Evolutionary conservation across 2,329 filamentous ascomycete species (phyloP), one percentile per base, ranked within the genome.

Genomic region (Epichloe typhina): DNA sequence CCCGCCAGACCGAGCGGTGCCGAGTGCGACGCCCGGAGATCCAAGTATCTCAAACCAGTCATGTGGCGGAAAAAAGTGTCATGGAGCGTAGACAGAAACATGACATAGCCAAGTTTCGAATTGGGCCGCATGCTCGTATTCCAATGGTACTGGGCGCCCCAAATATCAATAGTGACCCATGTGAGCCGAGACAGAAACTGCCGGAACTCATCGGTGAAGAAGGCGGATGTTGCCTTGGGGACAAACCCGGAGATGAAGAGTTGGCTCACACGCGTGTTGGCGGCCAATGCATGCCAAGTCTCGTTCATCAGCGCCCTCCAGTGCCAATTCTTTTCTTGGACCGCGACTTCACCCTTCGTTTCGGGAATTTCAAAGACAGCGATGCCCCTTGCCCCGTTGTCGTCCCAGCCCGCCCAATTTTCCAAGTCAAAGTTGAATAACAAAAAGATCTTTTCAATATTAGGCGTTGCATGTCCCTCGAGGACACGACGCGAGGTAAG

Each of bases 401-500:
- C 13, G 36, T 38, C 36, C 36, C 36, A 38, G 13, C n/a, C n/a
- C 26, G 13, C 36, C 3, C 2, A 6, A 2, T 13, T 4, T 38
- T 15, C n/a, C 3, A 38, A n/a, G 3, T 38, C 36, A 38, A 38
- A 38, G 1, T 15, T 8, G n/a, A 15, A 38, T 5, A n/a, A 5
- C 12, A 15, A 2, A n/a, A 8, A 12, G n/a, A 38, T 5, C 4
- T 4, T 0, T 2, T 1, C 1, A n/a, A n/a, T 0, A 13, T n/a
- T 15, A 7, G 36, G 36, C n/a, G 36, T n/a, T 6, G 6, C 36
- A 5, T 38, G 5, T 38, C 36, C 36, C n/a, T n/a, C 13, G 12
- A 38, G 36, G 36, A 38, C 5, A n/a, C n/a, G 36, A 13, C 13
- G 13, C 13, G 9, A 4, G 4, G 13, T 5, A 38, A 13, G 36